Percentiles rank a stretch among this genome's conserved stretches.
Conservation (phyloP, 345 rosid species). For the Eucalyptus cloeziana region DNA sequence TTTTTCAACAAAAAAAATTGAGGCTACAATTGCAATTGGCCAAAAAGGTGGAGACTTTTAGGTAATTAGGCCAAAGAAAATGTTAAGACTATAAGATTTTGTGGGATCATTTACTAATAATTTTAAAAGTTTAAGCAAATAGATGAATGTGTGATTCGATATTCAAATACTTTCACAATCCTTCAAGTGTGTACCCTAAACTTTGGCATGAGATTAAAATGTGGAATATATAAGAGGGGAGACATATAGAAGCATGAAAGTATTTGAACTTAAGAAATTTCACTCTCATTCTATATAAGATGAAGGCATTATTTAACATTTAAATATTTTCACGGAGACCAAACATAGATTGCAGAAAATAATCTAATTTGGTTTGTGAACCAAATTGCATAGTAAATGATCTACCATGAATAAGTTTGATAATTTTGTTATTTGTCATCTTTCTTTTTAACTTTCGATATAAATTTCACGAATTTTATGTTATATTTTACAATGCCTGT, state of each 20-base stretch:
- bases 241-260: background rate
- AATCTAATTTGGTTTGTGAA: background rate
- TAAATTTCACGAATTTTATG: background rate
- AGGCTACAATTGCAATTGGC: background rate
- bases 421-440: background rate
- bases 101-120: background rate
- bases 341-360: background rate
- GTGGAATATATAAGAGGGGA: background rate
- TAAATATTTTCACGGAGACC: background rate
- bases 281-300: background rate
- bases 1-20: background rate
- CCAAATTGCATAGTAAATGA: background rate
- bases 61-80: background rate
- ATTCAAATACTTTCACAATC: background rate
- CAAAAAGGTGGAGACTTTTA: background rate
- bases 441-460: background rate
- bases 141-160: background rate
- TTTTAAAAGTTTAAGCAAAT: background rate
- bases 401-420: background rate
- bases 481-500: background rate
- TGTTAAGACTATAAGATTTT: background rate
- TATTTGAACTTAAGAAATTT: background rate
- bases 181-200: fast-evolving
- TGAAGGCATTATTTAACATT: background rate
- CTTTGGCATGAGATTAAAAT: background rate